Percentiles rank a stretch among this genome's conserved stretches.
phyloP scores from a whole-genome alignment of 805 yeast species.

The Lipomyces anomalus region DNA sequence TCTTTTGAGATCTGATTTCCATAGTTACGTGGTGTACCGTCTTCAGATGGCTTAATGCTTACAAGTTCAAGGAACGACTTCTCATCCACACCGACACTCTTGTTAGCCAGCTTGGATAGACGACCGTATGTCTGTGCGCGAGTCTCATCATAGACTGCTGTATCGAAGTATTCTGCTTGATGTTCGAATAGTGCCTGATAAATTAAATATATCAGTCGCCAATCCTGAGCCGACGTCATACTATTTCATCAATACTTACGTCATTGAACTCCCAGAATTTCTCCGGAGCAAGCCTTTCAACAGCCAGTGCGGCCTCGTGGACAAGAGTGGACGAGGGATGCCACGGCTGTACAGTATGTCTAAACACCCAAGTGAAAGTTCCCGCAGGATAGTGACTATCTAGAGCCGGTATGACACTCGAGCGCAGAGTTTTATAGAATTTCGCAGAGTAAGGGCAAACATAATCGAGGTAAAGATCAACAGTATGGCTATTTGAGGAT shows the following conservation, averaged over 20 bases:
- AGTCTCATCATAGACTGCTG: slow-evolving; percentile 47
- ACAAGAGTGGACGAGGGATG: slow-evolving; percentile 65
- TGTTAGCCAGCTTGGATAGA: slow-evolving; percentile 46
- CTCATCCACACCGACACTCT: slow-evolving; percentile 38
- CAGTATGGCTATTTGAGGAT: slow-evolving; percentile 32
- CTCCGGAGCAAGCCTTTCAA: slow-evolving; percentile 49
- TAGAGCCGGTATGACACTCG: slow-evolving; percentile 49
- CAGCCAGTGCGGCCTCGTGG: slow-evolving; percentile 68
- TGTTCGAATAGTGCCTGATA: slow-evolving; percentile 55
- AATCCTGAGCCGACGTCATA: too few species aligned
- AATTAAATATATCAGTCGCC: too few species aligned
- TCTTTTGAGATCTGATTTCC: slow-evolving; percentile 60
- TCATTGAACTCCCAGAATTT: slow-evolving; percentile 54
- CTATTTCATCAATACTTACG: too few species aligned
- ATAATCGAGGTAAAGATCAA: slow-evolving; percentile 68
- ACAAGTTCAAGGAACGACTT: slow-evolving; percentile 35
- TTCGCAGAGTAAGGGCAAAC: slow-evolving; percentile 72
- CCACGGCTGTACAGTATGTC: slow-evolving; percentile 87
- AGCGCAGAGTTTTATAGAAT: slow-evolving; percentile 51
- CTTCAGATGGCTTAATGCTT: slow-evolving; percentile 32
- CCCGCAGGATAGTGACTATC: slow-evolving; percentile 41
- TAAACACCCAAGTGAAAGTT: slow-evolving; percentile 54
- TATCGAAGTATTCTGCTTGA: slow-evolving; percentile 55
- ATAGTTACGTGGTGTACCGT: slow-evolving; percentile 40
- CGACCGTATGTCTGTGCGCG: slow-evolving; percentile 52